These are phyloP conservation scores for Carallia pectinifolia DNA, from an alignment of 345 rosid genomes.

Conservation along the genomic window DNA sequence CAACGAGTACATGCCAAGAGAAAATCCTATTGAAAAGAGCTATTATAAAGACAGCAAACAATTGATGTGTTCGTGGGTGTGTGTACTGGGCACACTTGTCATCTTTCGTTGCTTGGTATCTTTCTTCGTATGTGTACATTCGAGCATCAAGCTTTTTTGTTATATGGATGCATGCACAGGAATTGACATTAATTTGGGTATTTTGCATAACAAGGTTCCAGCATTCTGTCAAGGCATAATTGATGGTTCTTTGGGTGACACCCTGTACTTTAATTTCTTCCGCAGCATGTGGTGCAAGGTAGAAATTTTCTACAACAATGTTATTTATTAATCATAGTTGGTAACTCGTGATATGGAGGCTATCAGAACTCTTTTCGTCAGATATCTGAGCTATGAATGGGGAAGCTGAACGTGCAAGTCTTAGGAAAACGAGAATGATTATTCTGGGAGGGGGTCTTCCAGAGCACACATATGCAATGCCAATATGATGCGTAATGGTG, in stretches of 20 bases:
- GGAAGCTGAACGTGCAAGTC: constrained; percentile 77
- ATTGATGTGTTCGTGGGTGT: no score
- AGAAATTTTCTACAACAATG: constrained; percentile 6
- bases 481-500: constrained; percentile 95
- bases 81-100: no score
- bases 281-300: constrained; percentile 72
- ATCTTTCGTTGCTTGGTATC: background rate
- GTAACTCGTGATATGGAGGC: background rate
- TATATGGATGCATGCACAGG: background rate
- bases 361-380: constrained; percentile 22
- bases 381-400: constrained; percentile 81
- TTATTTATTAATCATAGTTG: background rate
- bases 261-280: constrained; percentile 84
- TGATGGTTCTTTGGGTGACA: constrained; percentile 96
- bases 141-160: no score
- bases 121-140: background rate
- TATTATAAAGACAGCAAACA: no score
- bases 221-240: constrained; percentile 92
- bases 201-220: constrained; percentile 85
- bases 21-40: no score
- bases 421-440: constrained; percentile 80
- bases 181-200: no score
- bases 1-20: no score
- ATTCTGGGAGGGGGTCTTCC: constrained; percentile 93
- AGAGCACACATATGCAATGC: constrained; percentile 98